Percentiles rank a stretch among this genome's conserved stretches.
Conservation (phyloP, 345 rosid species). For the Citrus cavaleriei region DNA sequence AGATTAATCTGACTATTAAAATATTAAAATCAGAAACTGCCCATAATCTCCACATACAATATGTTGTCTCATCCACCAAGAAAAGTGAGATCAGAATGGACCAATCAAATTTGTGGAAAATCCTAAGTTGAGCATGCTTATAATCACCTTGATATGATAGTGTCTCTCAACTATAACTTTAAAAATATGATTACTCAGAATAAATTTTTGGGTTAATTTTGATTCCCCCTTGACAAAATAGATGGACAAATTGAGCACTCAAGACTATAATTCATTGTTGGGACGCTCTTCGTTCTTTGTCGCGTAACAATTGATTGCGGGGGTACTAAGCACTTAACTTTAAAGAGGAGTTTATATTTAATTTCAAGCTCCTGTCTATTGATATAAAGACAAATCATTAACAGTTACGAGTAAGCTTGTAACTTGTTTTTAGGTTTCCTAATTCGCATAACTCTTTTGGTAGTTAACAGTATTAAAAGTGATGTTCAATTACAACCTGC, state of each 20-base stretch:
- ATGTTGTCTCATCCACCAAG: conserved; percentile 19
- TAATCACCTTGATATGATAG: conserved; percentile 3
- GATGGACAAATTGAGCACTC: too few relatives aligned
- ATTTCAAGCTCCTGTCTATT: not conserved
- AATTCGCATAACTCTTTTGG: too few relatives aligned
- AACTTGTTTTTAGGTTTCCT: too few relatives aligned
- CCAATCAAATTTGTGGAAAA: conserved; percentile 15
- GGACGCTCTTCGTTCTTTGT: not conserved
- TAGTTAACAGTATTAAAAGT: too few relatives aligned
- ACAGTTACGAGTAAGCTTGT: too few relatives aligned
- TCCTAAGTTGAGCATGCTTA: conserved; percentile 28
- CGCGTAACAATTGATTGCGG: not conserved
- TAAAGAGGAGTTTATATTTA: not conserved
- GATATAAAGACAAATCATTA: too few relatives aligned
- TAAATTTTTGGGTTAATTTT: not conserved
- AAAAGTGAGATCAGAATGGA: conserved; percentile 11
- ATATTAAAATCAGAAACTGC: not conserved
- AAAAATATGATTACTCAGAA: not conserved
- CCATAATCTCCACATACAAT: conserved; percentile 20
- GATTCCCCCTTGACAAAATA: not conserved
- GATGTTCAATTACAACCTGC: too few relatives aligned
- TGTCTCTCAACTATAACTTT: not conserved
- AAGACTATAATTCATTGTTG: not conserved
- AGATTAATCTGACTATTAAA: not conserved
- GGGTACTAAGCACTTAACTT: not conserved